Evolutionary conservation across 1,139 yeast genomes (phyloP), one percentile per base, ranked within the genome.

Genomic region (Debaryomyces coudertii): DNA sequence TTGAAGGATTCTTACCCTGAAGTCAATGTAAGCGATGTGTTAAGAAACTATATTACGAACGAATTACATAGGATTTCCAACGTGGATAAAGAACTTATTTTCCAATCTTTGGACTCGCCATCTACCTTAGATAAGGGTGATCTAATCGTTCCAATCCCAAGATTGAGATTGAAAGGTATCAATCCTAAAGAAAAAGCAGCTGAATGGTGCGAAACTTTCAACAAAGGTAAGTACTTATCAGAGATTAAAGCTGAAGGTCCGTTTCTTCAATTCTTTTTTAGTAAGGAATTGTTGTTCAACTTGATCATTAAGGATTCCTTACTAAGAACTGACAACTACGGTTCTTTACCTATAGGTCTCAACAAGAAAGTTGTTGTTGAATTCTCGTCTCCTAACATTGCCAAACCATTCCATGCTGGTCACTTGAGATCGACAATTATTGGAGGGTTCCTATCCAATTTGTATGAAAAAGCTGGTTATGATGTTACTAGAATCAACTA

Each of bases 381-480:
- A 68, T 93, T 95, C 62, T 90, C 97, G 4, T 92, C 98, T 40
- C 99, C 99, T 55, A 93, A 93, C 67, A 93, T 93, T 62, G 99
- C 99, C 55, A 93, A 93, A 71, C 99, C 99, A 11, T 93, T 93
- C 87, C 99, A 93, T 64, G 99, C 99, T 49, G 99, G 99, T 48
- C 99, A 93, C 69, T 83, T 93, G 70, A 85, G 99, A 73, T 89
- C 97, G 36, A 93, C 99, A 33, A 93, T 93, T 63, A 93, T 93
- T 65, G 99, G 99, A 59, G 98, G 99, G n/a, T 93, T 90, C 73
- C 69, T 95, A 48, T 72, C 96, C 40, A 93, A 92, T 68, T 78
- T 93, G 66, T 90, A 93, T 64, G 97, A 92, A 69, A 84, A 83
- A 57, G 76, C 86, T 49, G 98, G 98, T 36, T 93, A 93, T 87